A percentile compares a stretch with the other conserved stretches of the same genome.
These are phyloP conservation scores for Rhododendron molle DNA, from an alignment of 148 eudicot species.

Conservation along the genomic window DNA sequence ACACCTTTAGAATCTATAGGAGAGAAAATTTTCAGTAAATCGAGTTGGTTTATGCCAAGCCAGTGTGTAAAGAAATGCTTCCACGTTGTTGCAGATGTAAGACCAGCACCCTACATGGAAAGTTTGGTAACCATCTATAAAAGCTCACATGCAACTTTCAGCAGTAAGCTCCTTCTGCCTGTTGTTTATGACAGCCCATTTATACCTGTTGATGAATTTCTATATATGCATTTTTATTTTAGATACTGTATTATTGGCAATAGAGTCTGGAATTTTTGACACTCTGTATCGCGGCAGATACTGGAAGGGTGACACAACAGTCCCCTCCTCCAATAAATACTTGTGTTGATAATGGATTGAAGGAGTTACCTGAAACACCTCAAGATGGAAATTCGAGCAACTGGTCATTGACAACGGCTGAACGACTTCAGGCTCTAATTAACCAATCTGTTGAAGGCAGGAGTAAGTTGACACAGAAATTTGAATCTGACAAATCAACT, in stretches of 20 bases:
- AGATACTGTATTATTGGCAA: background rate
- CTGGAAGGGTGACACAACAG: constrained; percentile 14
- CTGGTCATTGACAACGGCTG: background rate
- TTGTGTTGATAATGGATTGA: background rate
- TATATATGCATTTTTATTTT: background rate
- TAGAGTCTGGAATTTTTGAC: background rate
- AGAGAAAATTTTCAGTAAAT: background rate
- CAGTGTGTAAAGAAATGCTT: background rate
- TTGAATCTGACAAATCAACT: background rate
- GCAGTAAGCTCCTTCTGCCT: constrained; percentile 41
- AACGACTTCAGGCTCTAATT: background rate
- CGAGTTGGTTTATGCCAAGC: background rate
- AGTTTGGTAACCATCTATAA: constrained; percentile 55
- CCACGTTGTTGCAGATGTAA: constrained; percentile 50
- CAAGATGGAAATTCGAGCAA: background rate
- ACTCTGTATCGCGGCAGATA: constrained; percentile 16
- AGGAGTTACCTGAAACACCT: background rate
- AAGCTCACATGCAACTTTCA: constrained; percentile 59
- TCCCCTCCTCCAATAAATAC: background rate
- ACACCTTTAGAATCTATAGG: background rate
- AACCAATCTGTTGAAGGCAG: background rate
- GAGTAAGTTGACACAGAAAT: background rate
- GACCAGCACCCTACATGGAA: constrained; percentile 66
- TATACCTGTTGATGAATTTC: background rate
- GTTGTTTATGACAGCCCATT: constrained; percentile 20